A percentile compares a stretch with the other conserved stretches of the same genome.
Conservation (phyloP, 768 basidiomycete species). For the Tephrocybe sp. region DNA sequence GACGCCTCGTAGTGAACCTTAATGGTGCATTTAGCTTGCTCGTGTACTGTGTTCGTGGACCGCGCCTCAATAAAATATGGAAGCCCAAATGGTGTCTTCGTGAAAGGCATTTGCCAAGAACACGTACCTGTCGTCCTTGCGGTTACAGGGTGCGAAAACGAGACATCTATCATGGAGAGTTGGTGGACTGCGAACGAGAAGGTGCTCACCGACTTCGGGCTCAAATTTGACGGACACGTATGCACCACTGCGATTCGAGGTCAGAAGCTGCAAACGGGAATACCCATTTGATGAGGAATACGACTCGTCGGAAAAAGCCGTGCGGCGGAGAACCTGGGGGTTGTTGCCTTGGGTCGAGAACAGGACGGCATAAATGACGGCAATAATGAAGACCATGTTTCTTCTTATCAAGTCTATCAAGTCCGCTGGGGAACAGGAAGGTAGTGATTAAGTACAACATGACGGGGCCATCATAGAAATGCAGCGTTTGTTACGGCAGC, state of each 20-base stretch:
- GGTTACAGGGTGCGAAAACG: slow-evolving; percentile 37
- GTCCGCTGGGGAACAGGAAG: too few relatives aligned
- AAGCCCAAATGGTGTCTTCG: slow-evolving; percentile 37
- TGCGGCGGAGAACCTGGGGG: slow-evolving; percentile 4
- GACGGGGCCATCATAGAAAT: too few relatives aligned
- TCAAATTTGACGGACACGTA: slow-evolving; percentile 34
- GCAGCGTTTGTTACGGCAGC: too few relatives aligned
- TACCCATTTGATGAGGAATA: slow-evolving; percentile 23
- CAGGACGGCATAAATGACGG: not conserved
- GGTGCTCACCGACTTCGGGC: slow-evolving; percentile 25
- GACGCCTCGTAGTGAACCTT: slow-evolving; percentile 17
- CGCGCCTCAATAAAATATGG: slow-evolving; percentile 19
- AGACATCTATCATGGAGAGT: slow-evolving; percentile 35
- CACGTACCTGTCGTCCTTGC: slow-evolving; percentile 36
- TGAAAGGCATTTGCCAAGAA: slow-evolving; percentile 31
- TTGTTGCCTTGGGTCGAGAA: slow-evolving; percentile 8
- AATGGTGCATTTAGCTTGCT: slow-evolving; percentile 26
- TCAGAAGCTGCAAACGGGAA: slow-evolving; percentile 2
- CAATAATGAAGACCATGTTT: not conserved
- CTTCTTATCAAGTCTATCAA: too few relatives aligned
- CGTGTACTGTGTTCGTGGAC: slow-evolving; percentile 36
- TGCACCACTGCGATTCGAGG: slow-evolving; percentile 19
- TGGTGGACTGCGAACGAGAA: slow-evolving; percentile 35
- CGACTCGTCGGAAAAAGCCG: slow-evolving; percentile 13
- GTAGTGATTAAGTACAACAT: too few relatives aligned